A percentile compares a stretch with the other conserved stretches of the same genome.
phyloP scores from a whole-genome alignment of 2,329 filamentous ascomycete species.

The Paraphoma sp. region DNA sequence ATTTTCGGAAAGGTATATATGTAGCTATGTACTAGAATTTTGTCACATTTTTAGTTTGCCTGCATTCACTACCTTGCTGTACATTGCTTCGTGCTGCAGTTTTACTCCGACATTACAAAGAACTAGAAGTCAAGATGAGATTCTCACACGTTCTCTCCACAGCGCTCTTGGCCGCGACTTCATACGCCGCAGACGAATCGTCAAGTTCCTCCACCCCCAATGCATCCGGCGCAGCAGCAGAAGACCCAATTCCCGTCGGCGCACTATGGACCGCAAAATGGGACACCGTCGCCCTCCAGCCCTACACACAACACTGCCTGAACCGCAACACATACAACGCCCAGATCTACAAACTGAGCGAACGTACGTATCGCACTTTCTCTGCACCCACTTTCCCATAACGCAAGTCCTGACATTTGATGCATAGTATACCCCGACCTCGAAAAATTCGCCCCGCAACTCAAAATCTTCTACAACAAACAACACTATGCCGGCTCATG shows the following conservation, averaged over 20 bases:
- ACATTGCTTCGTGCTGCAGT: background rate
- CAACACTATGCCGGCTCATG: constrained; percentile 58
- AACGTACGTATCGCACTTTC: constrained; percentile 10
- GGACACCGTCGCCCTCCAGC: constrained; percentile 24
- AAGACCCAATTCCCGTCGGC: constrained; percentile 38
- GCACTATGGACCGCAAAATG: constrained; percentile 41
- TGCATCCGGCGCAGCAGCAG: background rate
- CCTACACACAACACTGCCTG: constrained; percentile 31
- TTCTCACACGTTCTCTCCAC: constrained; percentile 26
- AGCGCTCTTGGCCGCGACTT: constrained; percentile 26
- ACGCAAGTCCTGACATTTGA: background rate
- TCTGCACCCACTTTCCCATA: background rate
- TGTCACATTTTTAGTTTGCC: background rate
- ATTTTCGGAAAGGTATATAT: constrained; percentile 3
- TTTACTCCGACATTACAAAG: background rate
- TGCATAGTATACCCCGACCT: constrained; percentile 37
- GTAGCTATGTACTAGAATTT: background rate
- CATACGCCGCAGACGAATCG: constrained; percentile 20
- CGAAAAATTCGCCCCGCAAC: constrained; percentile 36
- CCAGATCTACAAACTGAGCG: constrained; percentile 37
- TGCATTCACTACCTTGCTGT: background rate
- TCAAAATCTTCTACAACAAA: constrained; percentile 47
- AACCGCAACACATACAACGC: constrained; percentile 27
- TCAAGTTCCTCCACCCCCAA: constrained; percentile 7
- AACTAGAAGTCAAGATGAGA: constrained; percentile 26